Evolutionary conservation across 192 early-diverging fungal species (phyloP).

Genomic region (Backusella mclennaniae): DNA sequence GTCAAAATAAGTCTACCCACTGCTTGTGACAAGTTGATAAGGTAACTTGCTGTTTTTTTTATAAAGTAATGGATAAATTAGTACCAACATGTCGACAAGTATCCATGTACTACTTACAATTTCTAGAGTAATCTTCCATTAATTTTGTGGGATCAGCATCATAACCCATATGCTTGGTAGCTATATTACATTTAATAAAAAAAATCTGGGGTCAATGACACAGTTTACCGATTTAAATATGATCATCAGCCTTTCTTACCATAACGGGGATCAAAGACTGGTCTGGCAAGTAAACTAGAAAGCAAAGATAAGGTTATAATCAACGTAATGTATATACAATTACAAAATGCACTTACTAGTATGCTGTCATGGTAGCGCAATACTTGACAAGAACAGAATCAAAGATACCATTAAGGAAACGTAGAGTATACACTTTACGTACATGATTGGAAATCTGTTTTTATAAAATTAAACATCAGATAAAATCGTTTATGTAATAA

Average conservation of each 20-base stretch:
- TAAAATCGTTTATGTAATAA: neutral
- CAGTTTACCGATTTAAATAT: neutral
- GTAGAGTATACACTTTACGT: conserved; percentile 55
- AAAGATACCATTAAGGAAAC: conserved; percentile 63
- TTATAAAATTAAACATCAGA: neutral
- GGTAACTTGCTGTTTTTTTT: conserved; percentile 47
- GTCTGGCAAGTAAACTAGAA: conserved; percentile 53
- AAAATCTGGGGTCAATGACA: neutral
- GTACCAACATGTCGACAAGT: neutral
- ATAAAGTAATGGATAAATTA: neutral
- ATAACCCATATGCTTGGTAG: conserved; percentile 54
- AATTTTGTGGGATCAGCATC: conserved; percentile 54
- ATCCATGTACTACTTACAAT: conserved; percentile 42
- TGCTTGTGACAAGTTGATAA: conserved; percentile 64
- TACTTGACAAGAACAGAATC: conserved; percentile 67
- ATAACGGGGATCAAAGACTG: conserved; percentile 57
- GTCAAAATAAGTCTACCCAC: conserved; percentile 60
- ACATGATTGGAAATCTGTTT: conserved; percentile 49
- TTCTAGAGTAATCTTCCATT: conserved; percentile 61
- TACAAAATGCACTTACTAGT: conserved; percentile 47
- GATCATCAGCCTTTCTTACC: conserved; percentile 31
- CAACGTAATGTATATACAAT: neutral
- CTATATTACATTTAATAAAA: conserved; percentile 19
- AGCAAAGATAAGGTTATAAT: conserved; percentile 5
- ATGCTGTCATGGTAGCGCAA: conserved; percentile 65